These are phyloP conservation scores for Zygoascus flipseniorum DNA, from an alignment of 805 yeast genomes.

Conservation along the genomic window DNA sequence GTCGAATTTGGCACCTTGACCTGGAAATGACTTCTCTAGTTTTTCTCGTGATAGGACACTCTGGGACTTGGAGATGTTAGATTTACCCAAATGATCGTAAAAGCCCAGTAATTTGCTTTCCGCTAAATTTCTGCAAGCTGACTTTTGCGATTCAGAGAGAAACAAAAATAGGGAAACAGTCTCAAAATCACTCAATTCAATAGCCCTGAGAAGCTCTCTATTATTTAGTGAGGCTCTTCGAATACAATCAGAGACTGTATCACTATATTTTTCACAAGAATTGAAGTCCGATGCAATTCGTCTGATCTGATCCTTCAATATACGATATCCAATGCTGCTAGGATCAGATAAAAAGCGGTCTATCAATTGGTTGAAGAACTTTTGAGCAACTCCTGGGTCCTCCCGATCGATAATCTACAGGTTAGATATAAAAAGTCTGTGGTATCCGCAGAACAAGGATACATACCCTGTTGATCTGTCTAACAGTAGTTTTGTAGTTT, in stretches of 20 bases:
- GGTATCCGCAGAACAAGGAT: background rate
- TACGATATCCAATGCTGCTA: background rate
- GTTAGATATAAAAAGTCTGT: background rate
- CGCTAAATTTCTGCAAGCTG: background rate
- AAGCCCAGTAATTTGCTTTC: background rate
- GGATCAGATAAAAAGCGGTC: background rate
- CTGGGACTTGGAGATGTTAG: too few species aligned
- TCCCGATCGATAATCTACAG: background rate
- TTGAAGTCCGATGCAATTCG: background rate
- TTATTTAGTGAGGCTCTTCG: background rate
- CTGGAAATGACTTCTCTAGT: background rate
- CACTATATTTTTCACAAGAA: background rate
- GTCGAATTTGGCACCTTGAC: background rate
- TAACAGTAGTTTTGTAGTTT: background rate
- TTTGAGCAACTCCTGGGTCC: background rate
- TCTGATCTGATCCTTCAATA: background rate
- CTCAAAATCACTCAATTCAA: background rate
- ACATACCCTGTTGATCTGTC: background rate
- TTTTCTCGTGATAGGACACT: background rate
- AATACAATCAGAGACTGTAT: background rate
- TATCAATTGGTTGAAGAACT: background rate
- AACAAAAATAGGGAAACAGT: background rate
- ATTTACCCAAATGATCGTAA: background rate
- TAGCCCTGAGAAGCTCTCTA: background rate
- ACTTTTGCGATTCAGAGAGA: background rate